These are phyloP conservation scores for Sporothrix curviconia DNA, from an alignment of 2,329 filamentous ascomycete genomes.

Conservation along the genomic window DNA sequence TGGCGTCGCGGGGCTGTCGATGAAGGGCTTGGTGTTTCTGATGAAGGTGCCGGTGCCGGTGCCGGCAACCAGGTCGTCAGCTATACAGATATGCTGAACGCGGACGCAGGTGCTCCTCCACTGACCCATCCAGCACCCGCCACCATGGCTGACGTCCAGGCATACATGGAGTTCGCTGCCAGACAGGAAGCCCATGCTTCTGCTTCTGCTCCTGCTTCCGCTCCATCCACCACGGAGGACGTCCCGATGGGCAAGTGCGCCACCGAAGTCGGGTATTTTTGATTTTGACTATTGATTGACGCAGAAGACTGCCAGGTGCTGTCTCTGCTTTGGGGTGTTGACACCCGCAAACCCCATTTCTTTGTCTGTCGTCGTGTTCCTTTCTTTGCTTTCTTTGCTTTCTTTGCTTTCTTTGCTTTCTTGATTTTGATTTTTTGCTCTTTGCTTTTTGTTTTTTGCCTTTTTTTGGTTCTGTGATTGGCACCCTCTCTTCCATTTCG, in stretches of 20 bases:
- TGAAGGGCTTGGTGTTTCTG: too few relatives aligned
- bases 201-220: background rate
- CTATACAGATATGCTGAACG: background rate
- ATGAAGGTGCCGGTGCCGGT: background rate
- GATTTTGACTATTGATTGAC: background rate
- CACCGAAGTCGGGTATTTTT: background rate
- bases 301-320: background rate
- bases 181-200: background rate
- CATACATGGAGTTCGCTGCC: background rate
- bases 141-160: background rate
- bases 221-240: background rate
- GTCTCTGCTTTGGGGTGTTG: background rate
- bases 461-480: too few relatives aligned
- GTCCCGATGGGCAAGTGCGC: background rate
- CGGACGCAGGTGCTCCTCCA: background rate
- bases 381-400: background rate
- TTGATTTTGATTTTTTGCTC: background rate
- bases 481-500: too few relatives aligned
- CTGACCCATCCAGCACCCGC: background rate
- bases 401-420: too few relatives aligned
- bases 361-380: background rate
- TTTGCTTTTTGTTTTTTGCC: too few relatives aligned
- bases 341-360: too few relatives aligned
- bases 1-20: too few relatives aligned
- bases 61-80: too few relatives aligned